These are phyloP conservation scores for Penicillium vulpinum DNA, from an alignment of 2,329 filamentous ascomycete species.

Conservation along the genomic window DNA sequence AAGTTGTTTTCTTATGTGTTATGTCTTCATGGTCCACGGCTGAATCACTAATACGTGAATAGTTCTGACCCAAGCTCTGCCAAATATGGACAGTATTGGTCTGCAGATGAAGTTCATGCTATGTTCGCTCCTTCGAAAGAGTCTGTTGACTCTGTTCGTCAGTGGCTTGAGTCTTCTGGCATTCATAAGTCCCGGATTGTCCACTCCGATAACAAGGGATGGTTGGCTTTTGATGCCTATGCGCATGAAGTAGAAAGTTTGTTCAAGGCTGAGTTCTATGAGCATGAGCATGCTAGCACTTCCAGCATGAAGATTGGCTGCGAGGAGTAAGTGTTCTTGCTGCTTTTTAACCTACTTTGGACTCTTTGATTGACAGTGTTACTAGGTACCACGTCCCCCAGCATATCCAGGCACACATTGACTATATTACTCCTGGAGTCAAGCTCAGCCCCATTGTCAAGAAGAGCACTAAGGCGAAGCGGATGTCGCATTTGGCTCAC, in stretches of 20 bases:
- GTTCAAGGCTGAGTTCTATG: conserved; percentile 55
- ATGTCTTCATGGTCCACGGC: background rate
- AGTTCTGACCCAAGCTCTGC: conserved; percentile 45
- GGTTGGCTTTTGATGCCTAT: conserved; percentile 58
- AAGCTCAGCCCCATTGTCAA: conserved; percentile 45
- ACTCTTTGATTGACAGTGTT: background rate
- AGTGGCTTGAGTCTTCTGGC: conserved; percentile 57
- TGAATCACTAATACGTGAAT: background rate
- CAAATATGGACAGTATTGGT: conserved; percentile 47
- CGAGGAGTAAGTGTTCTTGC: conserved; percentile 40
- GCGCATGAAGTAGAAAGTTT: conserved; percentile 56
- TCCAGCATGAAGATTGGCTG: conserved; percentile 32
- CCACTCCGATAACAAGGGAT: conserved; percentile 54
- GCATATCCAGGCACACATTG: conserved; percentile 51
- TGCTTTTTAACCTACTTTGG: background rate
- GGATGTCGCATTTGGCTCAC: conserved; percentile 20
- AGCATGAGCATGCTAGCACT: conserved; percentile 47
- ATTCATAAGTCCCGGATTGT: conserved; percentile 51
- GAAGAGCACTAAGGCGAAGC: conserved; percentile 25
- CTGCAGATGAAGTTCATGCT: conserved; percentile 44
- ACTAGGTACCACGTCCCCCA: conserved; percentile 52
- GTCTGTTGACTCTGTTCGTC: conserved; percentile 52
- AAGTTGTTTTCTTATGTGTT: conserved; percentile 5
- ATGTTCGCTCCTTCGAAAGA: conserved; percentile 46
- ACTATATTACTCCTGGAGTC: conserved; percentile 59